Base-by-base conservation (phyloP, 2,329 filamentous ascomycete species). In the Myriangium duriaei region DNA sequence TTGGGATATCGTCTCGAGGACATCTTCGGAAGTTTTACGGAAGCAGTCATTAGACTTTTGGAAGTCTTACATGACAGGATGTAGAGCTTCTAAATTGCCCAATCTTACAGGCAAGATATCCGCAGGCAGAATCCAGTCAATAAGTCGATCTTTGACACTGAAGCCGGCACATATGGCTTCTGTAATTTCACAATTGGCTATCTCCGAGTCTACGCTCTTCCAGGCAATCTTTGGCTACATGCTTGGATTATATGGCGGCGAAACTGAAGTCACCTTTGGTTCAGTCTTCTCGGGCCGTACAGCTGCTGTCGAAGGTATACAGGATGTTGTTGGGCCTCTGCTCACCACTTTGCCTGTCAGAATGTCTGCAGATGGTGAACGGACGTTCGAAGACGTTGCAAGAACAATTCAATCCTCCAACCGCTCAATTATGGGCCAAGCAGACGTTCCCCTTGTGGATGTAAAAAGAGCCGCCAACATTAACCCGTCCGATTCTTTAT, bases 261-360 rank as follows among this genome's bases (percentile, higher is more conserved):
- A 61, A 1, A 54, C 66, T 0, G 83, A 94, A 52, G 62, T 87
- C 1, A 64, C 77, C 0, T 71, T 93, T 28, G 87, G 87, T 1
- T 79, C 76, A 1, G 82, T 94, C 3, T 81, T 81, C 10, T 93
- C 86, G 7, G 86, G 86, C 2, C 71, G 87, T 39, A 84, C 80
- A 1, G 57, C 86, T n/a, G 72, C 82, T 0, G 54, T 94, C 2
- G 53, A 67, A 3, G 72, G 69, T 0, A 74, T 93, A 21, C 84
- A 93, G 45, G 63, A 71, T 1, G 71, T 87, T 3, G 64, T 88
- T 40, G 87, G 87, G 0, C 87, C 87, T 7, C 91, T 81, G 49
- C 76, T 95, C 35, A 66, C 77, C 1, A 80, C 82, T 0, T 58
- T 91, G 5, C 87, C 87, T 2, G 62, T 85, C 1, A 69, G 84